A percentile compares a stretch with the other conserved stretches of the same genome.
Conservation (phyloP, 2,329 filamentous ascomycete species). For the Furcasterigmium furcatum region DNA sequence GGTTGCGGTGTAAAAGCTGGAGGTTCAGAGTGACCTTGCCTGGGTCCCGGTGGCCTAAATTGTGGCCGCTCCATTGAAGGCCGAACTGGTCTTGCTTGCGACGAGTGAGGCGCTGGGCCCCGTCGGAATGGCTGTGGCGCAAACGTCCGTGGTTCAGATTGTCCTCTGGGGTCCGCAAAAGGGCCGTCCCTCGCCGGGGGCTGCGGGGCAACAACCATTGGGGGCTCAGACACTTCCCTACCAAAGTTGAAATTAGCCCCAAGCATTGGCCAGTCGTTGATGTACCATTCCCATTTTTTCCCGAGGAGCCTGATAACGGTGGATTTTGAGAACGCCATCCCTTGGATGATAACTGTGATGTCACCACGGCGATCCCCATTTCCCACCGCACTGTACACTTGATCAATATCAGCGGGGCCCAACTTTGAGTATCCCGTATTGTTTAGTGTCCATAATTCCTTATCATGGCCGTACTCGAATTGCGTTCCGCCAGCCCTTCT, state of each 20-base stretch:
- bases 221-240: too few species aligned
- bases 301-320: neutral
- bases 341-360: neutral
- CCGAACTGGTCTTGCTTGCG: neutral
- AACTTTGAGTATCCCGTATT: neutral
- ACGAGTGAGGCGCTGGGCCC: neutral
- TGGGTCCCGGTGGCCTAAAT: neutral
- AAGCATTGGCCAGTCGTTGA: neutral
- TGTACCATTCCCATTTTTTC: neutral
- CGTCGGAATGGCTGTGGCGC: too few species aligned
- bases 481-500: neutral
- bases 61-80: neutral
- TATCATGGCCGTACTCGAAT: neutral
- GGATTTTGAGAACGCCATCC: neutral
- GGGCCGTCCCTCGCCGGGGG: too few species aligned
- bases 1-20: neutral
- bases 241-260: neutral
- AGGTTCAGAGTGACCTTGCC: neutral
- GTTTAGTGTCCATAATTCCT: neutral
- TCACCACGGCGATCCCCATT: neutral
- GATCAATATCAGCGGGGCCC: neutral
- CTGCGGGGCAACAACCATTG: too few species aligned
- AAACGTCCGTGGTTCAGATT: too few species aligned
- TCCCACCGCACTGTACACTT: constrained; percentile 1
- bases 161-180: too few species aligned